phyloP scores from a whole-genome alignment of 2,329 filamentous ascomycete genomes.

The Stagonosporopsis chrysanthemi region DNA sequence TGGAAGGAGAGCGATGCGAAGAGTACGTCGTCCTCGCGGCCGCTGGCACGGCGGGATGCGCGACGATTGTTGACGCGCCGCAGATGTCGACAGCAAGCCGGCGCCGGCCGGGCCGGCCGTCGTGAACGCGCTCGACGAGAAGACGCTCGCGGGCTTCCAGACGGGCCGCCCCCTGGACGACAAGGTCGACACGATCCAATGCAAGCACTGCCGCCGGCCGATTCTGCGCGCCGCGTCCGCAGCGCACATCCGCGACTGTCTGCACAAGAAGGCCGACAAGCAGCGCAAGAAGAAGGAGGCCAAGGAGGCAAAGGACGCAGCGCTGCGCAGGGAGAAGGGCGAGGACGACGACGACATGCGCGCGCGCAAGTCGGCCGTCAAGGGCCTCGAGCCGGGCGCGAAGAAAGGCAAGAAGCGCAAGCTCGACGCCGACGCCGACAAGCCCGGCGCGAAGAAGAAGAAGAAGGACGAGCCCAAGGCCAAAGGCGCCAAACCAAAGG shows the following conservation, averaged over 20 bases:
- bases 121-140: slow-evolving; percentile 73
- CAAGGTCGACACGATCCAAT: slow-evolving; percentile 76
- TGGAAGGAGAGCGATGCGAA: slow-evolving; percentile 73
- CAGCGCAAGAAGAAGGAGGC: slow-evolving; percentile 69
- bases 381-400: slow-evolving; percentile 50
- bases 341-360: slow-evolving; percentile 52
- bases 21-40: slow-evolving; percentile 54
- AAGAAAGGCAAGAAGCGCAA: slow-evolving; percentile 59
- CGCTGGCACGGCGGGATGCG: neutral
- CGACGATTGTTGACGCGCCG: neutral
- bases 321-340: slow-evolving; percentile 56
- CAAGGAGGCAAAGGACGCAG: slow-evolving; percentile 62
- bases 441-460: slow-evolving; percentile 84
- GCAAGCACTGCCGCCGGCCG: slow-evolving; percentile 94
- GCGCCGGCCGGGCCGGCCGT: slow-evolving; percentile 44
- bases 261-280: slow-evolving; percentile 79
- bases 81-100: slow-evolving; percentile 39
- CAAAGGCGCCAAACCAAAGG: slow-evolving; percentile 85
- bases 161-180: slow-evolving; percentile 85
- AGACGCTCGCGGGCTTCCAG: slow-evolving; percentile 78
- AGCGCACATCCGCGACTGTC: slow-evolving; percentile 81
- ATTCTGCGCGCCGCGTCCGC: slow-evolving; percentile 78
- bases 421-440: slow-evolving; percentile 69
- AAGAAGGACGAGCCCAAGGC: slow-evolving; percentile 92
- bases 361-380: slow-evolving; percentile 52